Evolutionary conservation across 169 alveolate genomes (phyloP).

Genomic region (Fabrea salina): DNA sequence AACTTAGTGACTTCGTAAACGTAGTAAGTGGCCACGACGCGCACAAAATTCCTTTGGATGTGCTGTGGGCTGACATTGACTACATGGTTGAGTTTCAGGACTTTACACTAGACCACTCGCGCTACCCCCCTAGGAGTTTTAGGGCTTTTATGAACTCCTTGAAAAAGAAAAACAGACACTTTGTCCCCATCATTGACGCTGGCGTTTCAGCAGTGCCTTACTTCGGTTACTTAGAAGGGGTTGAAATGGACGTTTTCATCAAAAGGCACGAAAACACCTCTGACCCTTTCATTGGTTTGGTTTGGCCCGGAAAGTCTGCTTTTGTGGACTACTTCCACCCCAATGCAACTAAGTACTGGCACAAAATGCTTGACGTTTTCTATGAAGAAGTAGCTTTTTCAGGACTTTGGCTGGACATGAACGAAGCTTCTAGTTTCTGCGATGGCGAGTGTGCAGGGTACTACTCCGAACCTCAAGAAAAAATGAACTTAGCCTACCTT

Average conservation of each 20-base stretch:
- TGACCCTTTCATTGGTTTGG: conserved; percentile 62
- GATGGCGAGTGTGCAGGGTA: conserved; percentile 34
- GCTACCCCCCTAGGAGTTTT: conserved; percentile 25
- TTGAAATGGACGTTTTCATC: conserved; percentile 49
- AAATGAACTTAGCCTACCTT: not conserved
- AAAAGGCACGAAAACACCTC: conserved; percentile 39
- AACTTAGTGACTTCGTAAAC: conserved; percentile 36
- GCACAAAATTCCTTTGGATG: conserved; percentile 73
- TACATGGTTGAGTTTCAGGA: conserved; percentile 69
- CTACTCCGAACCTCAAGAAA: not conserved
- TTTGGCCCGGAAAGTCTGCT: conserved; percentile 84
- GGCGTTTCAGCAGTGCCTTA: conserved; percentile 62
- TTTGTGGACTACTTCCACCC: conserved; percentile 73
- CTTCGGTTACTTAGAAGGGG: conserved; percentile 50
- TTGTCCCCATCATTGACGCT: conserved; percentile 83
- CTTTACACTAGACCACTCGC: conserved; percentile 50
- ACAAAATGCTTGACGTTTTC: conserved; percentile 29
- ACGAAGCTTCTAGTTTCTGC: conserved; percentile 69
- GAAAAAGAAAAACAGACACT: conserved; percentile 45
- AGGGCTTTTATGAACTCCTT: conserved; percentile 14
- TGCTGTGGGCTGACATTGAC: conserved; percentile 86
- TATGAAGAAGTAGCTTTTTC: conserved; percentile 28
- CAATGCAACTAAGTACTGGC: conserved; percentile 50
- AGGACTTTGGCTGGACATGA: conserved; percentile 81
- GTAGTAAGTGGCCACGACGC: conserved; percentile 46